Percentiles rank a stretch among this genome's conserved stretches.
These are phyloP conservation scores for Amanita thiersii DNA, from an alignment of 768 basidiomycete species.

Conservation along the genomic window DNA sequence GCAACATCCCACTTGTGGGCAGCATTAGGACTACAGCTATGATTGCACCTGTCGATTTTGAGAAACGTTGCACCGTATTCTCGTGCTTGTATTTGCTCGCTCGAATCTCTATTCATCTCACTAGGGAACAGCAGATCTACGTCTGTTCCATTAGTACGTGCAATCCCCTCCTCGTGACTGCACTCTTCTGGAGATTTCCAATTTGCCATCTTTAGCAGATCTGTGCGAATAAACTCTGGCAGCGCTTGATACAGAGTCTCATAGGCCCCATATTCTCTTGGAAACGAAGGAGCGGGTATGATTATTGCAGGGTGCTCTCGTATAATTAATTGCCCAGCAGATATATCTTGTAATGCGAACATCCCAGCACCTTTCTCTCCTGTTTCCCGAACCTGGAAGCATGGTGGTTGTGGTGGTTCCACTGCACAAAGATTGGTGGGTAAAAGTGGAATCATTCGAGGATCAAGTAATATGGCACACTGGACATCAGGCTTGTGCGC, in stretches of 20 bases:
- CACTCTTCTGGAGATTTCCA: slow-evolving; percentile 24
- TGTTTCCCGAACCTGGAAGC: slow-evolving; percentile 18
- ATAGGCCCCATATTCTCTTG: slow-evolving; percentile 17
- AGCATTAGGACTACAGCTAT: slow-evolving; percentile 40
- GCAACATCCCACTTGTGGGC: slow-evolving; percentile 32
- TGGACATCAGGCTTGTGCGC: not conserved
- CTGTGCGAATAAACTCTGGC: slow-evolving; percentile 15
- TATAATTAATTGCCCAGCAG: slow-evolving; percentile 24
- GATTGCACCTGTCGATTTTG: slow-evolving; percentile 34
- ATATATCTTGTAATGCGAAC: slow-evolving; percentile 26
- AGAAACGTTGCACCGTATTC: slow-evolving; percentile 37
- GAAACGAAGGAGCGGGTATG: slow-evolving; percentile 22
- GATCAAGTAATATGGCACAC: slow-evolving; percentile 9
- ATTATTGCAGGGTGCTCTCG: slow-evolving; percentile 33
- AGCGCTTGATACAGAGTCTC: slow-evolving; percentile 22
- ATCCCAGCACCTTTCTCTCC: slow-evolving; percentile 26
- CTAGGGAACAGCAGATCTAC: slow-evolving; percentile 23
- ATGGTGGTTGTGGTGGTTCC: slow-evolving; percentile 6
- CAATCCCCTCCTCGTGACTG: slow-evolving; percentile 31
- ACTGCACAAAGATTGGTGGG: not conserved
- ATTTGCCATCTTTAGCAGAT: slow-evolving; percentile 25
- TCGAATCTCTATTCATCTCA: slow-evolving; percentile 13
- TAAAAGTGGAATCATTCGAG: slow-evolving; percentile 4
- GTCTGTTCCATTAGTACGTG: slow-evolving; percentile 32
- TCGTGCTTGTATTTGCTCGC: slow-evolving; percentile 8